These are phyloP conservation scores for Calocybe cyanea DNA, from an alignment of 768 basidiomycete genomes.

Conservation along the genomic window DNA sequence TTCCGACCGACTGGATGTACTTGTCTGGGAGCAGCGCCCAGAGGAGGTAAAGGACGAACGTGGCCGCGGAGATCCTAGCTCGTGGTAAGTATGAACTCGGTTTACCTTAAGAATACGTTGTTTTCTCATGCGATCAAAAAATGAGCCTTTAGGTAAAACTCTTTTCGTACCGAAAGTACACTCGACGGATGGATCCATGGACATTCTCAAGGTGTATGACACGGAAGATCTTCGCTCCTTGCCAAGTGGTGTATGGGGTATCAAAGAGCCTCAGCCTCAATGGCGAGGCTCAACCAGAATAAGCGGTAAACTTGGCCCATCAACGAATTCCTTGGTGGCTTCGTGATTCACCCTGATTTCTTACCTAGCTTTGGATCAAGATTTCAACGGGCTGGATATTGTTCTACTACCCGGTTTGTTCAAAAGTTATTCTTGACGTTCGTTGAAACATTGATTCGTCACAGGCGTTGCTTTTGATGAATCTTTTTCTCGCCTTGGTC, in stretches of 20 bases:
- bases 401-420: conserved; percentile 63
- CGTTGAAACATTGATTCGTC: neutral
- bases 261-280: conserved; percentile 56
- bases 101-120: neutral
- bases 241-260: conserved; percentile 68
- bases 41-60: conserved; percentile 66
- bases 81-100: conserved; percentile 41
- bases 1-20: conserved; percentile 60
- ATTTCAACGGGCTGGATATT: conserved; percentile 48
- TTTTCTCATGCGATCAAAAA: neutral
- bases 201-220: conserved; percentile 60
- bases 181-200: conserved; percentile 49
- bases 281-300: conserved; percentile 42
- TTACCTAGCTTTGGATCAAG: conserved; percentile 34
- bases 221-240: conserved; percentile 55
- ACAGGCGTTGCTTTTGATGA: conserved; percentile 74
- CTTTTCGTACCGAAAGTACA: conserved; percentile 70
- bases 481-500: conserved; percentile 65
- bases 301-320: conserved; percentile 37
- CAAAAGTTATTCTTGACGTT: neutral
- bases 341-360: neutral
- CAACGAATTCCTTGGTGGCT: neutral
- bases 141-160: conserved; percentile 50
- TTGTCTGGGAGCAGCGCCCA: conserved; percentile 81
- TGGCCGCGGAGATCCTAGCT: conserved; percentile 51